Conservation (phyloP, 768 basidiomycete species). For the Cyclocybe aegerita region DNA sequence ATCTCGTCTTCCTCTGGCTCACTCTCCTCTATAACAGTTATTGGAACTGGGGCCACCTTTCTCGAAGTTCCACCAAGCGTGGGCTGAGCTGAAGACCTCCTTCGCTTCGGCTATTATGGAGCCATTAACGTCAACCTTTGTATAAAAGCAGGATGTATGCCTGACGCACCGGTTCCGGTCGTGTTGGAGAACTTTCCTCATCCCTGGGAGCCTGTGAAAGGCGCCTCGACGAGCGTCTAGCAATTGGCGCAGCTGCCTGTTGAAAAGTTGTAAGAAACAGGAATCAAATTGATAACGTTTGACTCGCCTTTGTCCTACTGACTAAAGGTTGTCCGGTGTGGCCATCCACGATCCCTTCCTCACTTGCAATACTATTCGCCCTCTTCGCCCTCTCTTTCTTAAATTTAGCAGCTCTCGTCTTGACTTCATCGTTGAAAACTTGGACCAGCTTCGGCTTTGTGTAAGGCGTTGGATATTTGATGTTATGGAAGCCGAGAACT, state of each 20-base stretch:
- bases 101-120: slow-evolving; percentile 63
- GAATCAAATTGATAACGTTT: not conserved
- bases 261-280: not conserved
- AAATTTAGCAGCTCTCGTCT: slow-evolving; percentile 52
- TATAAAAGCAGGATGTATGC: slow-evolving; percentile 8
- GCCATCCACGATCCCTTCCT: slow-evolving; percentile 82
- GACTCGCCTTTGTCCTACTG: slow-evolving; percentile 43
- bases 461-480: slow-evolving; percentile 71
- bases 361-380: slow-evolving; percentile 72
- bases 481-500: slow-evolving; percentile 72
- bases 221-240: slow-evolving; percentile 52
- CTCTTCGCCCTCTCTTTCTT: slow-evolving; percentile 65
- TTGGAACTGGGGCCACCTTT: slow-evolving; percentile 37
- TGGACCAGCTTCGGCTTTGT: slow-evolving; percentile 77
- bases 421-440: slow-evolving; percentile 78
- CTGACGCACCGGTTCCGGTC: slow-evolving; percentile 56
- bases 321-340: slow-evolving; percentile 71
- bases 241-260: slow-evolving; percentile 11
- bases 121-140: slow-evolving; percentile 9
- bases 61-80: slow-evolving; percentile 50
- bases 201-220: slow-evolving; percentile 60
- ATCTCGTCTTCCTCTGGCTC: slow-evolving; percentile 63
- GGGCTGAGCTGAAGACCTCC: slow-evolving; percentile 79
- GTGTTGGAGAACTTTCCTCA: slow-evolving; percentile 36
- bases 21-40: slow-evolving; percentile 66